Conservation (phyloP, 116 monocot species). For the Iris pallida region DNA sequence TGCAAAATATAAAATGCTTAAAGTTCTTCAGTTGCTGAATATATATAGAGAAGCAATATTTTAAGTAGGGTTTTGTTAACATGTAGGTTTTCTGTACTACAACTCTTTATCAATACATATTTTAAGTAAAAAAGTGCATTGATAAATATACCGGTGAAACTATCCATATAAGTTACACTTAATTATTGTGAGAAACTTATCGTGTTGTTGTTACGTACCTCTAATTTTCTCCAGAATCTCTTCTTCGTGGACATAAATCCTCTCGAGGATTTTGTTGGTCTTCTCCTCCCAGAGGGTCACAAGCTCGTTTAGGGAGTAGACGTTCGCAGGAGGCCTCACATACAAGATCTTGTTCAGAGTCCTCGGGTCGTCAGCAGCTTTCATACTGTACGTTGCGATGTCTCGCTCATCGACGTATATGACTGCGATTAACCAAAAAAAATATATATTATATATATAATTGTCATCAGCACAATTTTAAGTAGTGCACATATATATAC, state of each 20-base stretch:
- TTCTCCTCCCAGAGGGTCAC: conserved; percentile 51
- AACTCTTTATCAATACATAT: too few species aligned
- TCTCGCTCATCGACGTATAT: conserved; percentile 45
- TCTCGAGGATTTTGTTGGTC: conserved; percentile 24
- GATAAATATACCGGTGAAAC: too few species aligned
- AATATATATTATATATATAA: too few species aligned
- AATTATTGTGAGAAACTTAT: background rate
- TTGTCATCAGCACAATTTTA: too few species aligned
- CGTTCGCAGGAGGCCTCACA: conserved; percentile 35
- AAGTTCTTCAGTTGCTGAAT: background rate
- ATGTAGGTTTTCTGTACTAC: too few species aligned
- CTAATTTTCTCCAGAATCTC: conserved; percentile 18
- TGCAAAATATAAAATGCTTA: background rate
- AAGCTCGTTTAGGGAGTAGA: conserved; percentile 45
- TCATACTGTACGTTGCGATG: conserved; percentile 43
- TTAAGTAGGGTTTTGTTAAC: background rate
- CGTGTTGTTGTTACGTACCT: conserved; percentile 7
- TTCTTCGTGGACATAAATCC: conserved; percentile 19
- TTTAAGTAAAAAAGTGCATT: too few species aligned
- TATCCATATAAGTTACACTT: background rate
- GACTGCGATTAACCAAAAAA: conserved; percentile 18
- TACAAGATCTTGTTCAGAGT: conserved; percentile 50
- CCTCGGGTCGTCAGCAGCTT: conserved; percentile 42
- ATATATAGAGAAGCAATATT: too few species aligned
- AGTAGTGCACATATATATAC: too few species aligned